These are phyloP conservation scores for Galeopsis tetrahit DNA, from an alignment of 257 asterid genomes.

Conservation along the genomic window DNA sequence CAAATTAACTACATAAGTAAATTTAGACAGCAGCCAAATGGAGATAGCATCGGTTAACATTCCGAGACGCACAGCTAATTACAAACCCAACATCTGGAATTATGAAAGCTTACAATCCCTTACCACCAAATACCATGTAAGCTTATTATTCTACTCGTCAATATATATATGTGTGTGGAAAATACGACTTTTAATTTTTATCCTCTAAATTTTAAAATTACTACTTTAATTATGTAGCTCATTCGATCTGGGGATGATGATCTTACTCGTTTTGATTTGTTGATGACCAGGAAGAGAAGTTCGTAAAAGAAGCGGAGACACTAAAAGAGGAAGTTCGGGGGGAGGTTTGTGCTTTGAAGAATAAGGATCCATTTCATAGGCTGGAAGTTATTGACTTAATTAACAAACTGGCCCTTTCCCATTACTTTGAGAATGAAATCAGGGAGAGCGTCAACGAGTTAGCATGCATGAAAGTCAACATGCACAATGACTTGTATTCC, in stretches of 20 bases:
- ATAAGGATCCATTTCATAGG: slow-evolving; percentile 33
- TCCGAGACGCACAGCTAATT: slow-evolving; percentile 56
- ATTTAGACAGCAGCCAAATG: slow-evolving; percentile 8
- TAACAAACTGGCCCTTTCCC: slow-evolving; percentile 43
- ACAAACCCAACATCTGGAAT: slow-evolving; percentile 72
- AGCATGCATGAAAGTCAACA: not conserved
- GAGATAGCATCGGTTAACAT: not conserved
- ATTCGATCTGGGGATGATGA: too few relatives aligned
- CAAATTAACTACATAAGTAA: not conserved
- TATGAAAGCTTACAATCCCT: slow-evolving; percentile 50
- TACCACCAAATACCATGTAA: slow-evolving; percentile 37
- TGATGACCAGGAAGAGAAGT: slow-evolving; percentile 44
- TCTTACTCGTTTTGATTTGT: not conserved
- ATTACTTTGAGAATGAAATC: slow-evolving; percentile 50
- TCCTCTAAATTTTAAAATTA: too few relatives aligned
- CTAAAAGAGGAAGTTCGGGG: slow-evolving; percentile 43
- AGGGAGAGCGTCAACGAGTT: slow-evolving; percentile 22
- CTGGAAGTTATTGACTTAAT: slow-evolving; percentile 53
- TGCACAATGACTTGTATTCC: slow-evolving; percentile 33
- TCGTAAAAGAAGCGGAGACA: slow-evolving; percentile 34
- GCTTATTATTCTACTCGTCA: too few relatives aligned
- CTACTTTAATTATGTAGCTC: too few relatives aligned
- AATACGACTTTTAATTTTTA: too few relatives aligned
- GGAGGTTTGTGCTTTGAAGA: slow-evolving; percentile 13
- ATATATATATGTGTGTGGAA: too few relatives aligned